phyloP scores from a whole-genome alignment of 306 rosid genomes.

The Cercis canadensis region DNA sequence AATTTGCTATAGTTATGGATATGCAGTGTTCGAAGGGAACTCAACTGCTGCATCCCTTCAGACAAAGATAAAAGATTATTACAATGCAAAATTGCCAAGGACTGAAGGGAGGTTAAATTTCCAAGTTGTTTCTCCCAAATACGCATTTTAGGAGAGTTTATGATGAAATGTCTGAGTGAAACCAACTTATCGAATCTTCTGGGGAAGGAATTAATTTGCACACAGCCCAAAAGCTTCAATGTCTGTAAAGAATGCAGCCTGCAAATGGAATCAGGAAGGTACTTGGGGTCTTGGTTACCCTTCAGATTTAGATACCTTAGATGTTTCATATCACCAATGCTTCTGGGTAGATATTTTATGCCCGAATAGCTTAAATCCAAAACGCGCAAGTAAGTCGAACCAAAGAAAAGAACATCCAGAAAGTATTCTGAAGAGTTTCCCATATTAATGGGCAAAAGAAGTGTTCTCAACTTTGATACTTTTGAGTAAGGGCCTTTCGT shows the following conservation, averaged over 20 bases:
- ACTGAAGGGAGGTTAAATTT: constrained; percentile 34
- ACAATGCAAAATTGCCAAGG: constrained; percentile 27
- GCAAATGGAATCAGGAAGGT: constrained; percentile 35
- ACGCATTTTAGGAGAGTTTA: constrained; percentile 28
- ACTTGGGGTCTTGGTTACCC: not conserved
- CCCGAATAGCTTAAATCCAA: constrained; percentile 36
- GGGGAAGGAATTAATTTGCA: constrained; percentile 19
- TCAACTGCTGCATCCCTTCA: constrained; percentile 24
- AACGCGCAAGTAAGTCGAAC: constrained; percentile 17
- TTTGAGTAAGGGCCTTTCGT: not conserved
- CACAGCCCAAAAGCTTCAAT: constrained; percentile 26
- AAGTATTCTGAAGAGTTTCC: not conserved
- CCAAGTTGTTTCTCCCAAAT: constrained; percentile 12
- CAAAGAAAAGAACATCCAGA: not conserved
- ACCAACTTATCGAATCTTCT: constrained; percentile 18
- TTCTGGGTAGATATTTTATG: constrained; percentile 6
- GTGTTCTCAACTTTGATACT: constrained; percentile 18
- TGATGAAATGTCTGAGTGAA: constrained; percentile 31
- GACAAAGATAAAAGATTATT: constrained; percentile 28
- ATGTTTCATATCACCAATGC: constrained; percentile 31
- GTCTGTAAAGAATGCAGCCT: constrained; percentile 31
- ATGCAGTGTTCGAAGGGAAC: constrained; percentile 26
- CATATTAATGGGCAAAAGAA: constrained; percentile 8
- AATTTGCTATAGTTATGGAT: constrained; percentile 33
- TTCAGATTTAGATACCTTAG: not conserved